Evolutionary conservation across 1,284 basidiomycete genomes (phyloP).

Genomic region (Melanopsichium pennsylvanicum): DNA sequence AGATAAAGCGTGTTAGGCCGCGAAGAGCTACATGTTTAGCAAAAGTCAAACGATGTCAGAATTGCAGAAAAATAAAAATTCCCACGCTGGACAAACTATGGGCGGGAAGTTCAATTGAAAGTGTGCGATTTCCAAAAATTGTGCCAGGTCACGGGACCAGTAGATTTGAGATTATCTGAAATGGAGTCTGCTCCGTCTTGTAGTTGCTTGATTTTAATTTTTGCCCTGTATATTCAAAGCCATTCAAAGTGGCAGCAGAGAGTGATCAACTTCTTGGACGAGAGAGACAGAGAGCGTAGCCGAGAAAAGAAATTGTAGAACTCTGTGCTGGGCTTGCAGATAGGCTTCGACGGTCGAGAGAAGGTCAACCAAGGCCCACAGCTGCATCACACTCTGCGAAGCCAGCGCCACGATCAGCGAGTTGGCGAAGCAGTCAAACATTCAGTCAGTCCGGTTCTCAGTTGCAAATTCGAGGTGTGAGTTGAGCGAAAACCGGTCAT

Average conservation of each 20-base stretch:
- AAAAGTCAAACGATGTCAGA: no score
- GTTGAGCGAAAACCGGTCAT: not conserved
- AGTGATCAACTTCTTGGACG: no score
- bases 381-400: not conserved
- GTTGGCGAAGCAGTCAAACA: not conserved
- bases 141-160: constrained; percentile 5
- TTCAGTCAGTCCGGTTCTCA: not conserved
- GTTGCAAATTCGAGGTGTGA: constrained; percentile 19
- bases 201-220: no score
- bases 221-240: no score
- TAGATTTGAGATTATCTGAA: not conserved
- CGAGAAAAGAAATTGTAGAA: no score
- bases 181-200: no score
- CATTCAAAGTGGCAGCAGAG: no score
- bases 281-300: not conserved
- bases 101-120: not conserved
- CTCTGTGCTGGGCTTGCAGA: no score
- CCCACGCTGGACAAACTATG: constrained; percentile 10
- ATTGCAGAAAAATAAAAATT: constrained; percentile 10
- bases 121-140: not conserved
- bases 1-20: not conserved
- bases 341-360: not conserved
- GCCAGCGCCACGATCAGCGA: constrained; percentile 1
- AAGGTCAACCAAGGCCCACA: not conserved
- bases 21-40: no score